Evolutionary conservation across 176 grass and related monocot species (phyloP).

Genomic region (Olyra latifolia): DNA sequence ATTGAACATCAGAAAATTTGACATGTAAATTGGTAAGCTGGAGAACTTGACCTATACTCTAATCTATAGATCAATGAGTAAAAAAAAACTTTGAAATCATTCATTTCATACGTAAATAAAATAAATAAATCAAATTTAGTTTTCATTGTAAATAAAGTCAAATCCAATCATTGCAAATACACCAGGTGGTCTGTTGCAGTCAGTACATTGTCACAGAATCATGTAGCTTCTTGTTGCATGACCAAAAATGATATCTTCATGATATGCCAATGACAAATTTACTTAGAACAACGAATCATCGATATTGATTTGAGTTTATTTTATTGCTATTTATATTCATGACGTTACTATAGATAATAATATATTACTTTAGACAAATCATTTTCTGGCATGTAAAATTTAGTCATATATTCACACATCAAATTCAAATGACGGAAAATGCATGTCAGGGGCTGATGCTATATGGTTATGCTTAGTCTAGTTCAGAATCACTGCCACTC

Average conservation of each 20-base stretch:
- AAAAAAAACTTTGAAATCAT: slow-evolving; percentile 5
- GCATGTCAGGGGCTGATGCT: neutral
- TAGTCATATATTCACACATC: neutral
- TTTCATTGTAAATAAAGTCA: slow-evolving; percentile 7
- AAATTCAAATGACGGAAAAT: slow-evolving; percentile 27
- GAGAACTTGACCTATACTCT: neutral
- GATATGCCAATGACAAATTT: neutral
- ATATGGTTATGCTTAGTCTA: slow-evolving; percentile 24
- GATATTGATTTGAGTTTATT: neutral
- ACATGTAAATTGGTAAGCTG: neutral
- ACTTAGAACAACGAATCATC: neutral
- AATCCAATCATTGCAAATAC: neutral
- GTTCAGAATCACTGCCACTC: slow-evolving; percentile 10
- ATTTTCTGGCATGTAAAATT: neutral
- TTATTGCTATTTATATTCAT: slow-evolving; percentile 6
- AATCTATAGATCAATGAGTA: neutral
- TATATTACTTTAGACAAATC: neutral
- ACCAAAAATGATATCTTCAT: neutral
- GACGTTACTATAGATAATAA: slow-evolving; percentile 8
- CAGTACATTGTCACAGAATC: neutral
- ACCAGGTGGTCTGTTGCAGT: neutral
- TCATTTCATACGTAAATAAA: neutral
- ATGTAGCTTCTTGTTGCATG: neutral
- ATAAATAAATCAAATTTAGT: neutral
- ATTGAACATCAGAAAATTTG: neutral